Evolutionary conservation across 768 basidiomycete species (phyloP), one percentile per base, ranked within the genome.

Genomic region (Calocybe cyanea): DNA sequence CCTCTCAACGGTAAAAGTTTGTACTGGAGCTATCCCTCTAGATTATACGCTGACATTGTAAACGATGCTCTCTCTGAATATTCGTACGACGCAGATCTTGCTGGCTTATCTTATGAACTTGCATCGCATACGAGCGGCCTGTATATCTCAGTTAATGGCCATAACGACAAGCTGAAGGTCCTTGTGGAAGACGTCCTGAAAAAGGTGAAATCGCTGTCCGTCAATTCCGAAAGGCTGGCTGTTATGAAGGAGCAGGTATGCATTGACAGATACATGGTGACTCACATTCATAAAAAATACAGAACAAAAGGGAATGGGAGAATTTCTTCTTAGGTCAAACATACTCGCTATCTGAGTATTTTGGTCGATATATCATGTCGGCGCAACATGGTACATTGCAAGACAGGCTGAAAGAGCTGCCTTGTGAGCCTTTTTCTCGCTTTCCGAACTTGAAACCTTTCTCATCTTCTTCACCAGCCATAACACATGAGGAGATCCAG

Each of bases 301-400:
- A 94, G 91, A 71, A 83, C 32, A 78, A 81, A 64, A 77, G 83
- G 49, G 79, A 84, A 43, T 91, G 85, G 78, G 77, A 84, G 51
- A 99, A 97, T 64, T 91, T 92, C 65, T 83, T 81, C 66, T 76
- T 97, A 46, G 81, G 80, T 6, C 87, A 92, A 63, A 87, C 91
- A 1, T 91, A 89, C 64, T 70, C 75, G 7, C 70, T 93, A 18
- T 85, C 88, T 7, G 83, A 87, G 53, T 87, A 87, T 58, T 92
- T 83, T 58, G 71, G 72, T 7, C 76, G 79, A 14, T 83, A 92
- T 62, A 61, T 89, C 8, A 66, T 92, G 42, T 73, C 86, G 2
- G 79, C 88, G 43, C 70, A 73, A 38, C 76, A 83, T 38, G 95
- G 87, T 80, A 85, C 84, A 2, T 62, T 87, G 14, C 74, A 84